A percentile compares a stretch with the other conserved stretches of the same genome.
These are phyloP conservation scores for Pseudodiploospora longispora DNA, from an alignment of 2,329 filamentous ascomycete species.

Conservation along the genomic window DNA sequence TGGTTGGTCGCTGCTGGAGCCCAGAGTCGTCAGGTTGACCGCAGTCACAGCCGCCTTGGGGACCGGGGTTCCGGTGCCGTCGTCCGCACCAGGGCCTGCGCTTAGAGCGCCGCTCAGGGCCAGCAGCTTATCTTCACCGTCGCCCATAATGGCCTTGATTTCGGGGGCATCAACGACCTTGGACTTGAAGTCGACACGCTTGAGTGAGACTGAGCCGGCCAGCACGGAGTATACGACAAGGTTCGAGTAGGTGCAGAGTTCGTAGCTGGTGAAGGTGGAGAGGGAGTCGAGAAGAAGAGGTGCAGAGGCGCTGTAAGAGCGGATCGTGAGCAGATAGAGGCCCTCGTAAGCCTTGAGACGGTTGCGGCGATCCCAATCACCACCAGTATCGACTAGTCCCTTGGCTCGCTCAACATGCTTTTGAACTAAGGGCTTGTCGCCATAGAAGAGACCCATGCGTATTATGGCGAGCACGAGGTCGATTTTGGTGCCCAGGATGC, in stretches of 20 bases:
- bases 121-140: slow-evolving; percentile 78
- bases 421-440: slow-evolving; percentile 85
- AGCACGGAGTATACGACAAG: slow-evolving; percentile 94
- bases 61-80: slow-evolving; percentile 57
- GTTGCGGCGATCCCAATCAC: slow-evolving; percentile 98
- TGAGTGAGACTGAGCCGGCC: slow-evolving; percentile 86
- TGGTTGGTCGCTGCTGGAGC: slow-evolving; percentile 60
- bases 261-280: slow-evolving; percentile 97
- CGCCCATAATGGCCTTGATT: slow-evolving; percentile 92
- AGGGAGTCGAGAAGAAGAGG: slow-evolving; percentile 93
- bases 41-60: slow-evolving; percentile 49
- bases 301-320: slow-evolving; percentile 82
- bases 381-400: slow-evolving; percentile 84
- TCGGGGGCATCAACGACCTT: slow-evolving; percentile 98
- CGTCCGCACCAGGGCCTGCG: slow-evolving; percentile 72
- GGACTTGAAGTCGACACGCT: slow-evolving; percentile 96
- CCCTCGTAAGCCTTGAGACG: slow-evolving; percentile 98
- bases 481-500: slow-evolving; percentile 92
- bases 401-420: slow-evolving; percentile 88
- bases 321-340: slow-evolving; percentile 83
- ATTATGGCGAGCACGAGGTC: slow-evolving; percentile 95
- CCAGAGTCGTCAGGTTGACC: slow-evolving; percentile 83
- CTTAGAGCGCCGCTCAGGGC: slow-evolving; percentile 75
- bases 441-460: slow-evolving; percentile 91
- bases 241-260: slow-evolving; percentile 92